Evolutionary conservation across 352 stramenopile genomes (phyloP), one percentile per base, ranked within the genome.

Genomic region (Pythium biforme): DNA sequence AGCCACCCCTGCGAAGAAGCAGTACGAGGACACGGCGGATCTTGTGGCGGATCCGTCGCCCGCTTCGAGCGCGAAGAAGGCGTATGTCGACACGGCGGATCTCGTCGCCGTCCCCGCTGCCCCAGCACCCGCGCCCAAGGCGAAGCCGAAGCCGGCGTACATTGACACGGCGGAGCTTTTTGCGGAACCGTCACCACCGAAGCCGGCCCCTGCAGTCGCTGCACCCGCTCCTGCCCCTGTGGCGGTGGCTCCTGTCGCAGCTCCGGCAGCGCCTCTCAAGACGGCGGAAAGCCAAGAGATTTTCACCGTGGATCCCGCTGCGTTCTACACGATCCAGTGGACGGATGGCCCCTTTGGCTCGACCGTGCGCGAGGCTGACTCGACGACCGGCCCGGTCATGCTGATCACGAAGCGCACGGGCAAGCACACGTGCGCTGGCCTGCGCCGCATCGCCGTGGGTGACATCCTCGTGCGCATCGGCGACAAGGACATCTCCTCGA

Each of bases 311-410:
- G 81, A 94, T 43, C 69, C 79, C 55, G 71, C 76, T 19, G 81
- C 81, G 41, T 91, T 89, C 68, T 94, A 91, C 59, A 73, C 83
- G 54, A 81, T 94, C 54, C 74, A 88, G 67, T 94, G 85, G 85
- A 89, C 75, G 17, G 83, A 92, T 37, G 85, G 85, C 20, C 81
- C 85, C 22, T 94, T 94, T 51, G 85, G 85, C 14, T 84, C 88
- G 49, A 94, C 80, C 0, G 83, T 94, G 23, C 83, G 84, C n/a
- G 85, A 92, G 61, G 81, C 80, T 5, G 72, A 82, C 52, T 90
- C 83, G 15, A 79, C 86, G 27, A 72, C 75, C 15, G 85, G 85
- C 3, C 65, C 85, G 3, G 77, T 92, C 27, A 76, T 91, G 52
- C 72, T 94, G 23, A 80, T 94, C 54, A 92, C 83, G n/a, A 89